A percentile compares a stretch with the other conserved stretches of the same genome.
These are phyloP conservation scores for Fraxinus dipetala DNA, from an alignment of 305 asterid genomes.

Conservation along the genomic window DNA sequence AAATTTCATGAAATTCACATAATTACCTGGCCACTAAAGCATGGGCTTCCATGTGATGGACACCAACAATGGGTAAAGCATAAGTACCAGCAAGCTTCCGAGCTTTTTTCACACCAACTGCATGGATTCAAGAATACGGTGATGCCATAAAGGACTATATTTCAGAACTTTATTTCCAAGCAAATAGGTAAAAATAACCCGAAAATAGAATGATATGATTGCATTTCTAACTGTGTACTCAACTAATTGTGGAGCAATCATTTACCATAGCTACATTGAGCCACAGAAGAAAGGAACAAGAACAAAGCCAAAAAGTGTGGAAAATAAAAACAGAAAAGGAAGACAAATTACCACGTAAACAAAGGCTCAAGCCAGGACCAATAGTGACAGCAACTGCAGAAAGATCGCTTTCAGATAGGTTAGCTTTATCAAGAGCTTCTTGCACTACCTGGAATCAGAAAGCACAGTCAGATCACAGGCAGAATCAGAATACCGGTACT, in stretches of 20 bases:
- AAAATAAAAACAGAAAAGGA: not conserved
- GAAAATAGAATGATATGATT: not conserved
- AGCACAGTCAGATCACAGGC: slow-evolving; percentile 19
- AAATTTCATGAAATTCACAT: not conserved
- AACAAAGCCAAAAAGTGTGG: not conserved
- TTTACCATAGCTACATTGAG: slow-evolving; percentile 11
- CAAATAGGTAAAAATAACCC: not conserved
- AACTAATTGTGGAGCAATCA: slow-evolving; percentile 3
- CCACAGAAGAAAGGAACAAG: slow-evolving; percentile 13
- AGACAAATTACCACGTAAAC: slow-evolving; percentile 71
- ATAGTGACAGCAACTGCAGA: slow-evolving; percentile 98
- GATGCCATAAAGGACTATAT: slow-evolving; percentile 13
- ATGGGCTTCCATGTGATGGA: slow-evolving; percentile 99
- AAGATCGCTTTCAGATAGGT: slow-evolving; percentile 70
- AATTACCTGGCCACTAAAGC: slow-evolving; percentile 87
- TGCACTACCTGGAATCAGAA: slow-evolving; percentile 73
- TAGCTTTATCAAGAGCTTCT: slow-evolving; percentile 89
- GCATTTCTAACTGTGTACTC: not conserved
- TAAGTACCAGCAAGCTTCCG: slow-evolving; percentile 75
- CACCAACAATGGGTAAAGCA: slow-evolving; percentile 78
- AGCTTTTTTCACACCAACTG: slow-evolving; percentile 98
- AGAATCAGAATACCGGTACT: not conserved
- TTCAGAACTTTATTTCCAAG: slow-evolving; percentile 1
- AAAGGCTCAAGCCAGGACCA: slow-evolving; percentile 99
- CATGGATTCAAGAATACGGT: slow-evolving; percentile 24